Evolutionary conservation across 2,329 filamentous ascomycete species (phyloP).

Genomic region (Aphanocladium album): DNA sequence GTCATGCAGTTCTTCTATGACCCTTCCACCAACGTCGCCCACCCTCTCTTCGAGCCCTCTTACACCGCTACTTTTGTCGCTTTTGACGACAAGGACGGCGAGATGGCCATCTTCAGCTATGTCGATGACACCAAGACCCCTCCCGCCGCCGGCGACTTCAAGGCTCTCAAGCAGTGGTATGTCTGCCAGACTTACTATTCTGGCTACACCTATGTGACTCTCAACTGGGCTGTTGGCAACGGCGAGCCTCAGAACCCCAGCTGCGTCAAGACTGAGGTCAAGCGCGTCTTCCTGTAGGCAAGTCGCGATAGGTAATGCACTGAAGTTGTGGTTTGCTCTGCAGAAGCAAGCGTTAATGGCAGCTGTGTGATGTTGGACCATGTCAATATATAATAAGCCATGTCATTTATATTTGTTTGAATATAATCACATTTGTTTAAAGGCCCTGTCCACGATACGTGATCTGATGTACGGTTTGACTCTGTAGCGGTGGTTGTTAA

Average conservation of each 20-base stretch:
- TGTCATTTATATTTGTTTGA: not conserved
- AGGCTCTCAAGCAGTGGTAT: conserved; percentile 11
- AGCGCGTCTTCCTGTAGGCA: conserved; percentile 4
- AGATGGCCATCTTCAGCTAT: conserved; percentile 11
- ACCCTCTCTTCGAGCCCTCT: conserved; percentile 8
- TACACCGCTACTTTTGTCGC: conserved; percentile 1
- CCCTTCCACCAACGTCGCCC: conserved; percentile 10
- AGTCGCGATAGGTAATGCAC: not conserved
- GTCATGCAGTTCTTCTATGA: conserved; percentile 8
- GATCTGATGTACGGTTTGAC: not conserved
- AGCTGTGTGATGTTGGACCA: not conserved
- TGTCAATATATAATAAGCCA: not conserved
- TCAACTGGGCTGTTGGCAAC: conserved; percentile 10
- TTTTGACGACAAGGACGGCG: not conserved
- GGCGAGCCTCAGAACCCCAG: conserved; percentile 11
- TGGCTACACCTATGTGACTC: conserved; percentile 10
- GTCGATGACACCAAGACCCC: conserved; percentile 13
- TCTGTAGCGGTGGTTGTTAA: not conserved
- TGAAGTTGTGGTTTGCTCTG: not conserved
- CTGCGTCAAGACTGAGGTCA: conserved; percentile 12
- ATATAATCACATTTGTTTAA: conserved; percentile 42
- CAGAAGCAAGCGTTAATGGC: not conserved
- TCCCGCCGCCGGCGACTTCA: not conserved
- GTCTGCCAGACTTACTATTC: conserved; percentile 5
- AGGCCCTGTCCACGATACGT: too few relatives aligned